phyloP scores from a whole-genome alignment of 2,329 filamentous ascomycete genomes.

The Apiospora rasikravindrae region DNA sequence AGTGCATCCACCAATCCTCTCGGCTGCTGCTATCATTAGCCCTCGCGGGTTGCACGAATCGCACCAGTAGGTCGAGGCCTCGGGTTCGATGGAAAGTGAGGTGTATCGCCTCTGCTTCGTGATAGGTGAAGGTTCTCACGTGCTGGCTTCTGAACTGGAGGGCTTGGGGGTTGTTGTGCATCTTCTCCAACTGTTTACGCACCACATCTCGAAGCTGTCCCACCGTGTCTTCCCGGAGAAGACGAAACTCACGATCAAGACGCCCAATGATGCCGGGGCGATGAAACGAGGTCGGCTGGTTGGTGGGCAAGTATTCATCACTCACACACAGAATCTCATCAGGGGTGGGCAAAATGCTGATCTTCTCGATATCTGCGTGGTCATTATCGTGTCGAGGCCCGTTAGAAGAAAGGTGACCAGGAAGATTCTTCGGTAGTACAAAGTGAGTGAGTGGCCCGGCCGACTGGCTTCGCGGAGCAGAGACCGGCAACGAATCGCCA shows the following conservation, averaged over 20 bases:
- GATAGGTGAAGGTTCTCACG: constrained; percentile 44
- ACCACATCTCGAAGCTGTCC: constrained; percentile 58
- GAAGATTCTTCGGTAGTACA: constrained; percentile 38
- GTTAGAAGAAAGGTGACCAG: constrained; percentile 38
- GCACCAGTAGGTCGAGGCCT: constrained; percentile 51
- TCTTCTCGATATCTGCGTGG: constrained; percentile 48
- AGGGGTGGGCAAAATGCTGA: constrained; percentile 55
- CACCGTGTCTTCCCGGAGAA: constrained; percentile 60
- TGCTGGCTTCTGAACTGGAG: constrained; percentile 28
- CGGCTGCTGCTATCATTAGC: constrained; percentile 36
- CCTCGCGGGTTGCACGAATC: constrained; percentile 51
- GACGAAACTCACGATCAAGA: constrained; percentile 60
- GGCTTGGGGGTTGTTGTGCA: constrained; percentile 32
- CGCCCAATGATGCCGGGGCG: constrained; percentile 50
- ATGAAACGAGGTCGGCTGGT: constrained; percentile 46
- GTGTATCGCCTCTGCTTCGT: constrained; percentile 37
- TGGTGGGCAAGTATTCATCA: constrained; percentile 51
- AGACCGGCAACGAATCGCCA: constrained; percentile 31
- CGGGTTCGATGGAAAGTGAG: constrained; percentile 42
- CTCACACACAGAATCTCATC: constrained; percentile 50
- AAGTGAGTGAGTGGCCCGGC: constrained; percentile 35
- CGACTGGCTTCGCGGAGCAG: constrained; percentile 17
- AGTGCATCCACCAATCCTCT: constrained; percentile 55
- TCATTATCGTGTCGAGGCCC: constrained; percentile 57
- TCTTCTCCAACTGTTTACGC: constrained; percentile 43